Evolutionary conservation across 805 yeast genomes (phyloP).

Genomic region (Metschnikowia aberdeeniae): DNA sequence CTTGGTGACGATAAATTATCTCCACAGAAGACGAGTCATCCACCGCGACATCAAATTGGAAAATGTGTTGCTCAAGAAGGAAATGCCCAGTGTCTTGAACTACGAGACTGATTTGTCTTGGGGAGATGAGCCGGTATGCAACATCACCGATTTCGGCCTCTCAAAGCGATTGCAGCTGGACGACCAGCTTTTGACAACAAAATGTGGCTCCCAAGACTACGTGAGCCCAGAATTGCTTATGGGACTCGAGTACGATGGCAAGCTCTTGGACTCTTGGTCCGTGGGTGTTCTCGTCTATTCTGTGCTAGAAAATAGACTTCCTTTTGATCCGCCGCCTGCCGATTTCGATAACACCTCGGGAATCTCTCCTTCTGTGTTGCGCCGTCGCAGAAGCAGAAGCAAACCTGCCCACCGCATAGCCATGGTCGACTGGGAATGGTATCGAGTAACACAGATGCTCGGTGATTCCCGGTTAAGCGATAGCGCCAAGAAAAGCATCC

Average conservation of each 20-base stretch:
- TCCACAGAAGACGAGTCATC: slow-evolving; percentile 65
- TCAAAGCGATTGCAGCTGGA: slow-evolving; percentile 62
- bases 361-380: slow-evolving; percentile 37
- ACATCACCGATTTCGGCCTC: slow-evolving; percentile 85
- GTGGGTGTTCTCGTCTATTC: slow-evolving; percentile 88
- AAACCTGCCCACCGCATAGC: slow-evolving; percentile 87
- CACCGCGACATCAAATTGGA: slow-evolving; percentile 93
- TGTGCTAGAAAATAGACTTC: slow-evolving; percentile 78
- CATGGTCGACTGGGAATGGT: slow-evolving; percentile 90
- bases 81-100: neutral
- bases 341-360: slow-evolving; percentile 29
- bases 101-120: slow-evolving; percentile 9
- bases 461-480: slow-evolving; percentile 7
- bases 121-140: slow-evolving; percentile 38
- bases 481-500: slow-evolving; percentile 9
- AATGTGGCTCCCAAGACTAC: slow-evolving; percentile 96
- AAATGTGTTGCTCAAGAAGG: slow-evolving; percentile 55
- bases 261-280: slow-evolving; percentile 92
- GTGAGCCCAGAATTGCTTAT: slow-evolving; percentile 90
- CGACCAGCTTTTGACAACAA: slow-evolving; percentile 65
- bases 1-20: slow-evolving; percentile 58
- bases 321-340: slow-evolving; percentile 82
- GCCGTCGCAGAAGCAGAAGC: slow-evolving; percentile 42
- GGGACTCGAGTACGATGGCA: slow-evolving; percentile 90
- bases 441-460: slow-evolving; percentile 24